phyloP scores from a whole-genome alignment of 1,284 basidiomycete species.

The Heterobasidion parviporum region DNA sequence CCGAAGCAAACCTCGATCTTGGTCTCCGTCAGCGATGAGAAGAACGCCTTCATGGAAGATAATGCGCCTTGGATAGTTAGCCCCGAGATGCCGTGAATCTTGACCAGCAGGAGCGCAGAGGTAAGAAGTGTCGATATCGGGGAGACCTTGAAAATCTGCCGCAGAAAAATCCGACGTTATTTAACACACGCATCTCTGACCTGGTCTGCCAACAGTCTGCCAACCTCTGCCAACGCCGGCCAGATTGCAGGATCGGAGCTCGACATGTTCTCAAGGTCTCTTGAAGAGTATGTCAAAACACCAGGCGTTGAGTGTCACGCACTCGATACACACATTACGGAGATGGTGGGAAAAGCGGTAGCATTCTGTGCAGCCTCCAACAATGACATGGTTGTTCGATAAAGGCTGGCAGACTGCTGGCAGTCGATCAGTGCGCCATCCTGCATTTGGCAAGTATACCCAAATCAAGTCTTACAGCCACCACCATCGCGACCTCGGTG shows the following conservation, averaged over 20 bases:
- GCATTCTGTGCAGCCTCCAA: no score
- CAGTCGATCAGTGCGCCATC: no score
- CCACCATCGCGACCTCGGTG: no score
- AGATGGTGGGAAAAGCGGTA: no score
- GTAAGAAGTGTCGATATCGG: not conserved
- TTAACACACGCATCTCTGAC: conserved; percentile 70
- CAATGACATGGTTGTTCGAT: no score
- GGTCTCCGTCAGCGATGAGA: conserved; percentile 43
- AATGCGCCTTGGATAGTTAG: conserved; percentile 42
- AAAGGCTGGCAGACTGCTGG: no score
- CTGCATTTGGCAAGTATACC: no score
- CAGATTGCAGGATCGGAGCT: conserved; percentile 32
- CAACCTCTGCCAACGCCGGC: conserved; percentile 49
- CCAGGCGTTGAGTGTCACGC: no score
- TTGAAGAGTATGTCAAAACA: conserved; percentile 16
- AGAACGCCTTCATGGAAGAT: conserved; percentile 54
- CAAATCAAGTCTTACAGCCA: no score
- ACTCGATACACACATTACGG: no score
- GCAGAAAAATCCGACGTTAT: conserved; percentile 83
- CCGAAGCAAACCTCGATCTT: conserved; percentile 51
- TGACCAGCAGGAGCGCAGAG: conserved; percentile 38
- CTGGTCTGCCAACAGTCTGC: conserved; percentile 52
- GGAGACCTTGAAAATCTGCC: conserved; percentile 25
- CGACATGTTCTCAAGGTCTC: conserved; percentile 51
- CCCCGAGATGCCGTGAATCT: conserved; percentile 67